A percentile compares a stretch with the other conserved stretches of the same genome.
Evolutionary conservation across 176 grass and related monocot genomes (phyloP).

Genomic region (Triticum turgidum): DNA sequence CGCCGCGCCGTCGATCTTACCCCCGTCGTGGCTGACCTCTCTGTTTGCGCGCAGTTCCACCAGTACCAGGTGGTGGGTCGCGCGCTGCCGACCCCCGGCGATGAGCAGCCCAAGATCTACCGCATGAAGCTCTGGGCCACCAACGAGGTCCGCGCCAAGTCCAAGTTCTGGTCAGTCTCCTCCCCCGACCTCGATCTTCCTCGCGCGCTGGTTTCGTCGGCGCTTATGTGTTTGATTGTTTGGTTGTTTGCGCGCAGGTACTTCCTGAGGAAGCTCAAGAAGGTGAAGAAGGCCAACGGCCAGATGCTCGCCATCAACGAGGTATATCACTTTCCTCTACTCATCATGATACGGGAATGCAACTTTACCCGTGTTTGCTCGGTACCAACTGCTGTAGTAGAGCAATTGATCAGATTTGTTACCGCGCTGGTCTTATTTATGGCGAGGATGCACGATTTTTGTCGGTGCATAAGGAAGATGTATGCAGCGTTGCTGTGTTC

Average conservation of each 20-base stretch:
- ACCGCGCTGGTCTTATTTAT: not conserved
- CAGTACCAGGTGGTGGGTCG: constrained; percentile 99
- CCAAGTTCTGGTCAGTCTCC: constrained; percentile 83
- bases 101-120: constrained; percentile 96
- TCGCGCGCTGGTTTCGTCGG: not conserved
- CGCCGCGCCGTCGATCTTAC: not conserved
- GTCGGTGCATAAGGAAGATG: not conserved
- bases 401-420: not conserved
- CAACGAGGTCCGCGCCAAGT: constrained; percentile 92
- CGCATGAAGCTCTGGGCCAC: constrained; percentile 98
- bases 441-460: not conserved
- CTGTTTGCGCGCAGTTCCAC: constrained; percentile 64
- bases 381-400: not conserved
- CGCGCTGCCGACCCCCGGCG: constrained; percentile 64
- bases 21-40: not conserved
- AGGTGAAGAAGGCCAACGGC: constrained; percentile 95
- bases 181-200: not conserved
- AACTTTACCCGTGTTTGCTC: not conserved
- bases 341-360: not conserved
- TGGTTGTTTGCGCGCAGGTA: constrained; percentile 48
- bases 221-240: not conserved
- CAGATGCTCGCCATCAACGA: constrained; percentile 88
- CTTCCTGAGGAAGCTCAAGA: constrained; percentile 96
- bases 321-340: constrained; percentile 21
- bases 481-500: not conserved